These are phyloP conservation scores for Agrostemma githago DNA, from an alignment of 148 eudicot genomes.

Conservation along the genomic window DNA sequence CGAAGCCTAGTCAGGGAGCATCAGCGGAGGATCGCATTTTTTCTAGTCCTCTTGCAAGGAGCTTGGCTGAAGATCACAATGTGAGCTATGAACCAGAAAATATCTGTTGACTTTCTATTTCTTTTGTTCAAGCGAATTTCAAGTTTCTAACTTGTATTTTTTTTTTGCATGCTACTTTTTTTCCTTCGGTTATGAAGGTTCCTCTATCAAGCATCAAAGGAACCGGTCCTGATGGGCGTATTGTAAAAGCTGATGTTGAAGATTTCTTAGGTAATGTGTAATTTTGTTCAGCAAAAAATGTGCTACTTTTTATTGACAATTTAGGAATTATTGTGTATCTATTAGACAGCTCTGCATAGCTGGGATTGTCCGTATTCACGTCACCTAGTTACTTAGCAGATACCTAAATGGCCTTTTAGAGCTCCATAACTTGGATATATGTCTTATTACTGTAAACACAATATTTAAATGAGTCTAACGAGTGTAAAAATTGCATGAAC, in stretches of 20 bases:
- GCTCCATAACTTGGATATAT: not conserved
- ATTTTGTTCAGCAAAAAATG: not conserved
- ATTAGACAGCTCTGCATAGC: not conserved
- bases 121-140: not conserved
- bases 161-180: not conserved
- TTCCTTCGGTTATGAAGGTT: constrained; percentile 36
- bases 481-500: not conserved
- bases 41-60: constrained; percentile 95
- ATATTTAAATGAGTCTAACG: not conserved
- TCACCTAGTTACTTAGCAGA: not conserved
- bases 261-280: constrained; percentile 72
- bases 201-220: constrained; percentile 86
- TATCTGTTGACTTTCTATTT: constrained; percentile 9
- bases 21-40: constrained; percentile 71
- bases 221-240: constrained; percentile 90
- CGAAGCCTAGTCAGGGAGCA: constrained; percentile 43
- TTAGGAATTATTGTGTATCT: not conserved
- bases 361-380: not conserved
- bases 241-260: constrained; percentile 94
- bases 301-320: not conserved
- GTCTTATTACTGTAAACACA: not conserved
- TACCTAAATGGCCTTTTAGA: constrained; percentile 1
- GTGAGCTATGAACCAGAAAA: constrained; percentile 30
- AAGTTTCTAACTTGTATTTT: constrained; percentile 3
- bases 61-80: constrained; percentile 83